A percentile compares a stretch with the other conserved stretches of the same genome.
These are phyloP conservation scores for Penicillium sp. DNA, from an alignment of 2,329 filamentous ascomycete species.

Conservation along the genomic window DNA sequence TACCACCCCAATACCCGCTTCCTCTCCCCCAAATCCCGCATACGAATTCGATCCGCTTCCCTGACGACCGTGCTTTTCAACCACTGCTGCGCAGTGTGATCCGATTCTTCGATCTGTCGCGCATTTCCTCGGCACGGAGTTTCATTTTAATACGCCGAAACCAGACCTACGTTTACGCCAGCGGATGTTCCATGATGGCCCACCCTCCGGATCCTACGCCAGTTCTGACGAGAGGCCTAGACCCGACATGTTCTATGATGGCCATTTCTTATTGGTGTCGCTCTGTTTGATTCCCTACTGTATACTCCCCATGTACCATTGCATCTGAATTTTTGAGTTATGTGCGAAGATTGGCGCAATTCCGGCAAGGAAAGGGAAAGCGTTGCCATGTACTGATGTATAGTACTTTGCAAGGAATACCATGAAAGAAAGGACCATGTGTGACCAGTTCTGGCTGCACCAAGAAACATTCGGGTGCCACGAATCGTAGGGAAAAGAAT, in stretches of 20 bases:
- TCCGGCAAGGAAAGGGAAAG: neutral
- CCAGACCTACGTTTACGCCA: neutral
- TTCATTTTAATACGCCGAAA: neutral
- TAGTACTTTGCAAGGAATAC: constrained; percentile 15
- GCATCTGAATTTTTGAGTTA: constrained; percentile 2
- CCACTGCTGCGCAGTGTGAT: constrained; percentile 11
- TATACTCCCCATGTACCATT: constrained; percentile 18
- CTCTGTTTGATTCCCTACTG: constrained; percentile 5
- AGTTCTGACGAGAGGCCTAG: constrained; percentile 3
- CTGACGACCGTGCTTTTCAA: neutral
- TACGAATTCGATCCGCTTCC: neutral
- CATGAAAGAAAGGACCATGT: constrained; percentile 14
- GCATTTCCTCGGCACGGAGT: neutral
- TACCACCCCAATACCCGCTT: neutral
- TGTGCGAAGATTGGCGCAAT: neutral
- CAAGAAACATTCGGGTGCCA: neutral
- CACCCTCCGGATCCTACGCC: neutral
- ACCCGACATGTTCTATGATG: neutral
- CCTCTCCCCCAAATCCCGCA: constrained; percentile 1
- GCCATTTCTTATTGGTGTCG: neutral
- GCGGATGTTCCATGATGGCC: neutral
- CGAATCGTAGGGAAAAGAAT: neutral
- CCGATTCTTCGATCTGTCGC: neutral
- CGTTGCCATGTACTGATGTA: constrained; percentile 8
- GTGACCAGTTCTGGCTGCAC: constrained; percentile 9